These are phyloP conservation scores for Neurospora discreta DNA, from an alignment of 495 filamentous ascomycete genomes.

Conservation along the genomic window DNA sequence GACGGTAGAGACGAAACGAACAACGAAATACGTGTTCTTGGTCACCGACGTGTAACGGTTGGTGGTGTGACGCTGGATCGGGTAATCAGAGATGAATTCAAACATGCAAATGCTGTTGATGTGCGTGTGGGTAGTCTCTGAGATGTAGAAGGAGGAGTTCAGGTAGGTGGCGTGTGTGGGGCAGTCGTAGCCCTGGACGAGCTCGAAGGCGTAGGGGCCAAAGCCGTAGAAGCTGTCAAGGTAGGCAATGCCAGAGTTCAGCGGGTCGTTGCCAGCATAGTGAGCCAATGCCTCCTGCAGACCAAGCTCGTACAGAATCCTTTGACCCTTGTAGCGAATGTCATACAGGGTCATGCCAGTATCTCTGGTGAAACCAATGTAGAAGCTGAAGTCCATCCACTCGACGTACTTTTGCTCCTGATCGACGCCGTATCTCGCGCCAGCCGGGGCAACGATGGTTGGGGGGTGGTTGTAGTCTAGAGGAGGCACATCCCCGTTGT, in stretches of 20 bases:
- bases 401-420: slow-evolving; percentile 35
- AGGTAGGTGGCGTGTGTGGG: slow-evolving; percentile 38
- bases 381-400: slow-evolving; percentile 46
- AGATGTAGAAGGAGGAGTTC: slow-evolving; percentile 26
- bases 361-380: slow-evolving; percentile 32
- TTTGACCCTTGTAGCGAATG: slow-evolving; percentile 40
- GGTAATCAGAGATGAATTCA: slow-evolving; percentile 33
- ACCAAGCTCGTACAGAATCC: slow-evolving; percentile 44
- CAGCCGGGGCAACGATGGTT: slow-evolving; percentile 25
- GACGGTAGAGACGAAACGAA: slow-evolving; percentile 34
- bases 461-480: slow-evolving; percentile 29
- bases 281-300: slow-evolving; percentile 46
- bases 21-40: slow-evolving; percentile 35
- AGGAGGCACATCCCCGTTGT: slow-evolving; percentile 20
- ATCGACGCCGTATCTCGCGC: slow-evolving; percentile 30
- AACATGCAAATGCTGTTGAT: slow-evolving; percentile 41
- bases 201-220: slow-evolving; percentile 33
- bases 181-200: slow-evolving; percentile 42
- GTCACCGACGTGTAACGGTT: slow-evolving; percentile 24
- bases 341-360: slow-evolving; percentile 36
- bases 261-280: slow-evolving; percentile 41
- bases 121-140: slow-evolving; percentile 28
- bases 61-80: slow-evolving; percentile 34
- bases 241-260: slow-evolving; percentile 29
- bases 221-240: slow-evolving; percentile 39